Evolutionary conservation across 2,329 filamentous ascomycete genomes (phyloP).

Genomic region (Thielaviopsis musarum): DNA sequence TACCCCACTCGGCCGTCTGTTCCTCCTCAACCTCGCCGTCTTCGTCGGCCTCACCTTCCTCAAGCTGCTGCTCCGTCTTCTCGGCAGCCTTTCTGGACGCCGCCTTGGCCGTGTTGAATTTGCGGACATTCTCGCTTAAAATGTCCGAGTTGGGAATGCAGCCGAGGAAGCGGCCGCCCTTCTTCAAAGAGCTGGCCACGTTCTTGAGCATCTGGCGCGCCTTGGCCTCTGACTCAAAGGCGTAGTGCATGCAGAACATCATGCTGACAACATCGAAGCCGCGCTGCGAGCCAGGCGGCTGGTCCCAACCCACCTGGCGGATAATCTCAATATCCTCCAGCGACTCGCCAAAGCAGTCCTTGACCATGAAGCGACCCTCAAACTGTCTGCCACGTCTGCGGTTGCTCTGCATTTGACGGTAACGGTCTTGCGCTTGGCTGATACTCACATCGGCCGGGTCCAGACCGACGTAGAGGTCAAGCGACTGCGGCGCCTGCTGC

Average conservation of each 20-base stretch:
- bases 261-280: conserved; percentile 95
- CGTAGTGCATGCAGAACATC: conserved; percentile 99
- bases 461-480: conserved; percentile 86
- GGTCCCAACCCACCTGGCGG: conserved; percentile 73
- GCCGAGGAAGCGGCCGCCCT: conserved; percentile 85
- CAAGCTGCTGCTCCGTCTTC: conserved; percentile 18
- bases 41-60: conserved; percentile 23
- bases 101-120: conserved; percentile 39
- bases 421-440: conserved; percentile 74
- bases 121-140: conserved; percentile 59
- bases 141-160: conserved; percentile 96
- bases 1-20: conserved; percentile 69
- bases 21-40: conserved; percentile 42
- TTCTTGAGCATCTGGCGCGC: conserved; percentile 86
- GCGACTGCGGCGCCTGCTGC: conserved; percentile 79
- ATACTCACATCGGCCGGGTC: conserved; percentile 90
- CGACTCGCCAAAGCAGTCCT: conserved; percentile 81
- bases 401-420: conserved; percentile 50
- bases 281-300: conserved; percentile 45
- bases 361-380: conserved; percentile 72
- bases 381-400: conserved; percentile 49
- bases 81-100: conserved; percentile 19
- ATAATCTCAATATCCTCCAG: conserved; percentile 71
- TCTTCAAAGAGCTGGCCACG: conserved; percentile 76
- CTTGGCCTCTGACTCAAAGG: conserved; percentile 83